Conservation (phyloP, 1,284 basidiomycete genomes). For the Boletus sp. region DNA sequence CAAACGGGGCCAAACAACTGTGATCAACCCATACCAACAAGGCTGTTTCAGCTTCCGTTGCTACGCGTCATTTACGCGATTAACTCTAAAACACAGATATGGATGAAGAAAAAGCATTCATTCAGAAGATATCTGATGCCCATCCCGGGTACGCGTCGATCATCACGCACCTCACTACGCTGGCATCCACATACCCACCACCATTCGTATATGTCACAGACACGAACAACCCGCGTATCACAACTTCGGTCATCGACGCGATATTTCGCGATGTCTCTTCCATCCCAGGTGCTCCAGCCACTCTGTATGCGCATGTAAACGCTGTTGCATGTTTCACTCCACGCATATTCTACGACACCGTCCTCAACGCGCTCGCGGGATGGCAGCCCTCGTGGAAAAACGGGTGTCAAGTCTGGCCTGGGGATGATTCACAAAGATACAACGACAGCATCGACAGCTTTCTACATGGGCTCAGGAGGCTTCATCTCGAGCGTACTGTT, state of each 20-base stretch:
- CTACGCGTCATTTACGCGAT: too few relatives aligned
- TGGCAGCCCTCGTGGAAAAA: slow-evolving; percentile 56
- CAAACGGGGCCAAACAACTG: slow-evolving; percentile 14
- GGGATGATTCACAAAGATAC: slow-evolving; percentile 36
- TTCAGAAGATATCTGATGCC: slow-evolving; percentile 8
- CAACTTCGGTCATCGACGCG: slow-evolving; percentile 40
- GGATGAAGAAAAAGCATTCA: slow-evolving; percentile 19
- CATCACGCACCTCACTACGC: slow-evolving; percentile 39
- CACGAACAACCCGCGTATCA: slow-evolving; percentile 45
- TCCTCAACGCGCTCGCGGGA: slow-evolving; percentile 55
- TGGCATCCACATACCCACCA: slow-evolving; percentile 52
- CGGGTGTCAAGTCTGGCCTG: slow-evolving; percentile 56
- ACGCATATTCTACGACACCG: slow-evolving; percentile 64
- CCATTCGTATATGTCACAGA: slow-evolving; percentile 73
- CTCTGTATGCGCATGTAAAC: slow-evolving; percentile 50
- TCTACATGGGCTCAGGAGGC: slow-evolving; percentile 48
- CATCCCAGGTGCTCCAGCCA: slow-evolving; percentile 19
- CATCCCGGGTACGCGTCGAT: slow-evolving; percentile 35
- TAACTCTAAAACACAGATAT: slow-evolving; percentile 11
- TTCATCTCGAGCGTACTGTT: slow-evolving; percentile 32
- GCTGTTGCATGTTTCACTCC: slow-evolving; percentile 63
- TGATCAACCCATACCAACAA: too few relatives aligned
- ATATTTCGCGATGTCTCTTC: slow-evolving; percentile 33
- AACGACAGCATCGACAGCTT: slow-evolving; percentile 70
- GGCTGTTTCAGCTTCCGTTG: too few relatives aligned